Conservation (phyloP, 805 yeast genomes). For the Saturnispora besseyi region DNA sequence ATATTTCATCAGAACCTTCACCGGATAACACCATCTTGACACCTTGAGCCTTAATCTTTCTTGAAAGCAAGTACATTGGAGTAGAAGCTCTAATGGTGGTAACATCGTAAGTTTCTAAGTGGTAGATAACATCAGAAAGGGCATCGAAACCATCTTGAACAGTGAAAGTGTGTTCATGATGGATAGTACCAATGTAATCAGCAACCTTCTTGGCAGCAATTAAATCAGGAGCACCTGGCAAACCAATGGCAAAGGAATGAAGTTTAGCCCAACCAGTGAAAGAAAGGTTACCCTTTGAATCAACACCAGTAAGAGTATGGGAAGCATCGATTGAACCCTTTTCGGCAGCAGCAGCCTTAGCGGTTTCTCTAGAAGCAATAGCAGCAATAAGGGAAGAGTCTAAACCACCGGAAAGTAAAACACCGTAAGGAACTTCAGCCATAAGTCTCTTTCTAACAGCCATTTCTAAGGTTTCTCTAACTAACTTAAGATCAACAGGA, state of each 20-base stretch:
- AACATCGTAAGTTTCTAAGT: slow-evolving; percentile 95
- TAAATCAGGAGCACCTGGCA: slow-evolving; percentile 97
- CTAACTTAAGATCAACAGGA: slow-evolving; percentile 60
- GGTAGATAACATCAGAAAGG: slow-evolving; percentile 85
- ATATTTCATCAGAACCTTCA: slow-evolving; percentile 98
- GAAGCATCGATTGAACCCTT: slow-evolving; percentile 41
- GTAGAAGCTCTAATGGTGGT: slow-evolving; percentile 99
- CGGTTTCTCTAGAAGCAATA: slow-evolving; percentile 94
- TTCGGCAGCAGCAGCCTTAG: slow-evolving; percentile 51
- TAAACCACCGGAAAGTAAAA: slow-evolving; percentile 91
- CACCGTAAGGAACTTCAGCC: slow-evolving; percentile 99
- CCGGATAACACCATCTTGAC: slow-evolving; percentile 99
- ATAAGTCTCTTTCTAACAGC: slow-evolving; percentile 98
- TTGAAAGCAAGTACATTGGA: slow-evolving; percentile 92
- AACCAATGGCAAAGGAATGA: slow-evolving; percentile 95
- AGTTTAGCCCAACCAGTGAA: slow-evolving; percentile 66
- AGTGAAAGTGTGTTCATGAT: slow-evolving; percentile 97
- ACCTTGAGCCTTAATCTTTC: slow-evolving; percentile 99
- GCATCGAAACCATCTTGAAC: slow-evolving; percentile 96
- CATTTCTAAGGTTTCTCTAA: slow-evolving; percentile 78
- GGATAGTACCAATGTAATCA: slow-evolving; percentile 88
- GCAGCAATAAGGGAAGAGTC: slow-evolving; percentile 95
- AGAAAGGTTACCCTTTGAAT: slow-evolving; percentile 75
- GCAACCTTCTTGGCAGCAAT: slow-evolving; percentile 96
- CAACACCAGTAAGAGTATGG: slow-evolving; percentile 83